Percentiles rank a stretch among this genome's conserved stretches.
Conservation (phyloP, 2,329 filamentous ascomycete genomes). For the Cladorrhinum sp. region DNA sequence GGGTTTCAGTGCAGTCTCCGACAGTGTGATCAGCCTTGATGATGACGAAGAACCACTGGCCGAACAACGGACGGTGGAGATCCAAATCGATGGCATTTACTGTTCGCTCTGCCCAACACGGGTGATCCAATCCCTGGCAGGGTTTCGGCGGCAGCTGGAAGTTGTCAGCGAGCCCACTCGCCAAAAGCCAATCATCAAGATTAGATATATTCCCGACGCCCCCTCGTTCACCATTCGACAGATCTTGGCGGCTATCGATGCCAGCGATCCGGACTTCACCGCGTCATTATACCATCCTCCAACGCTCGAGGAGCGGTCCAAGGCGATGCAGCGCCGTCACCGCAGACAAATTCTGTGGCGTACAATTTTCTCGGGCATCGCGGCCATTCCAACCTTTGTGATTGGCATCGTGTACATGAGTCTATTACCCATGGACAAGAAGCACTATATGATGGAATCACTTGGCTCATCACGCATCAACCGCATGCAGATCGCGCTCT, state of each 20-base stretch:
- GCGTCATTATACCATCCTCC: slow-evolving; percentile 75
- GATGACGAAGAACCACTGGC: slow-evolving; percentile 26
- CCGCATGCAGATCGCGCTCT: slow-evolving; percentile 74
- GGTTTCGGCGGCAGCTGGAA: slow-evolving; percentile 50
- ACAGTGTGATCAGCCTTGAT: slow-evolving; percentile 43
- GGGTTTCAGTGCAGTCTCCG: slow-evolving; percentile 63
- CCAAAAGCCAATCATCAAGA: slow-evolving; percentile 63
- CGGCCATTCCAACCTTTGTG: slow-evolving; percentile 79
- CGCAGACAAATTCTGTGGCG: slow-evolving; percentile 66
- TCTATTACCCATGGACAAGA: slow-evolving; percentile 63
- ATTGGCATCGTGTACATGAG: slow-evolving; percentile 92
- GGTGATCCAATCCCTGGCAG: slow-evolving; percentile 52
- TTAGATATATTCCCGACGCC: slow-evolving; percentile 67
- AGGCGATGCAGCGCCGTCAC: slow-evolving; percentile 67
- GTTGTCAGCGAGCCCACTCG: slow-evolving; percentile 56
- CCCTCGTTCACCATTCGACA: slow-evolving; percentile 72
- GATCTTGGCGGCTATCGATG: slow-evolving; percentile 66
- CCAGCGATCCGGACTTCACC: slow-evolving; percentile 61
- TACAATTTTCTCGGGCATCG: slow-evolving; percentile 64
- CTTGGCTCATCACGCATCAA: slow-evolving; percentile 67
- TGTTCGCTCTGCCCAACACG: slow-evolving; percentile 67
- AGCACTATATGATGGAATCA: slow-evolving; percentile 65
- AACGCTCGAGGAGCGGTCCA: slow-evolving; percentile 78
- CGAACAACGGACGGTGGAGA: slow-evolving; percentile 54
- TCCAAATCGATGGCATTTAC: slow-evolving; percentile 69